phyloP scores from a whole-genome alignment of 2,329 filamentous ascomycete species.

The Pyricularia pennisetigena region DNA sequence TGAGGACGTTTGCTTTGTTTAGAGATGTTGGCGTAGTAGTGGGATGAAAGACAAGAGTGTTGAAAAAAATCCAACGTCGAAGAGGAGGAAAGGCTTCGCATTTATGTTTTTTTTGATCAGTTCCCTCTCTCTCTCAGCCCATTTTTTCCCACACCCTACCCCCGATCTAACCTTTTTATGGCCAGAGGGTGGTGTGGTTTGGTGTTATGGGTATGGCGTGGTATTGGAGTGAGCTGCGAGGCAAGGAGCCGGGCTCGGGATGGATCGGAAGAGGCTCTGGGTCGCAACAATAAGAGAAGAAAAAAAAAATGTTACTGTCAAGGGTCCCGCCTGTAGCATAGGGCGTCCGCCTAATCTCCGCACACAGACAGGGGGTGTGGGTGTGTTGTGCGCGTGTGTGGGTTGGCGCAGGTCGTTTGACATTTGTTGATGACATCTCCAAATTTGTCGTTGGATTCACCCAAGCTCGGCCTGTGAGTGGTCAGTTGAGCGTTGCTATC shows the following conservation, averaged over 20 bases:
- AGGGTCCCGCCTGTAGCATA: background rate
- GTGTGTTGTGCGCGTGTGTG: background rate
- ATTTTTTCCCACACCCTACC: background rate
- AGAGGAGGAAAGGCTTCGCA: conserved; percentile 1
- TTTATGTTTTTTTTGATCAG: conserved; percentile 1
- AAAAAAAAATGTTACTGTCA: background rate
- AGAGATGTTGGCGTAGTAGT: background rate
- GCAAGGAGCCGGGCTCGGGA: background rate
- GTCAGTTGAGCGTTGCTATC: background rate
- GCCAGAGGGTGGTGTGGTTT: background rate
- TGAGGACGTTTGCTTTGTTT: background rate
- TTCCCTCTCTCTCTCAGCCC: background rate
- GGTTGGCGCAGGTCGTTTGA: background rate
- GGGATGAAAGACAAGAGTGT: background rate
- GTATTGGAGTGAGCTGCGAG: background rate
- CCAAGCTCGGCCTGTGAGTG: background rate
- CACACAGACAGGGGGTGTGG: background rate
- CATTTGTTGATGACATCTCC: background rate
- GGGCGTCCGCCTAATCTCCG: background rate
- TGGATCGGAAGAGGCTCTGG: background rate
- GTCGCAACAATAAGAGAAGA: background rate
- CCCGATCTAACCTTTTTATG: background rate
- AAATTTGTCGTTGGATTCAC: background rate
- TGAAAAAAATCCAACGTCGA: background rate
- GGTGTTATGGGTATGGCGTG: background rate